These are phyloP conservation scores for Rhamnella rubrinervis DNA, from an alignment of 331 rosid genomes.

Conservation along the genomic window DNA sequence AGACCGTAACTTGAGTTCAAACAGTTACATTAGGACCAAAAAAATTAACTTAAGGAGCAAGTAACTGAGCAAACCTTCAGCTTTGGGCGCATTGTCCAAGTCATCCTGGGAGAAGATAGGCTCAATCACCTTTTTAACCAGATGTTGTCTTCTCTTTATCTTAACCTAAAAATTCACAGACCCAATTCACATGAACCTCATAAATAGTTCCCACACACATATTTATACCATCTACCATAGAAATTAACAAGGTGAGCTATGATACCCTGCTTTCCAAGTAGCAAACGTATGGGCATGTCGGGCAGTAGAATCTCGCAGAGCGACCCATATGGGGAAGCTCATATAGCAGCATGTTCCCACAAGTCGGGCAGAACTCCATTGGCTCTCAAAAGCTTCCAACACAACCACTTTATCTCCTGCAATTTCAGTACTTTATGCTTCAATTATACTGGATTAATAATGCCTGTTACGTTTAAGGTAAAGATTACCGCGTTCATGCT, in stretches of 20 bases:
- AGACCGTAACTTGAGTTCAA: background rate
- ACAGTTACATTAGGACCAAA: background rate
- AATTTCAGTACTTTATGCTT: background rate
- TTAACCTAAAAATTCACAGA: conserved; percentile 33
- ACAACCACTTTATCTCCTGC: conserved; percentile 3
- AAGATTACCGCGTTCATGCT: too few species aligned
- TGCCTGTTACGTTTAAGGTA: too few species aligned
- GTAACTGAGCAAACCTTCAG: conserved; percentile 41
- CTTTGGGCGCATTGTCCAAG: conserved; percentile 52
- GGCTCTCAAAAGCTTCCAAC: conserved; percentile 6
- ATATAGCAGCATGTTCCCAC: conserved; percentile 57
- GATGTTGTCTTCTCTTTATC: conserved; percentile 57
- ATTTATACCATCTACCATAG: background rate
- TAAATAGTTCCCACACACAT: background rate
- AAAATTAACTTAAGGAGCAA: background rate
- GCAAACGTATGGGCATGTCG: conserved; percentile 62
- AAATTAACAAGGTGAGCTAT: background rate
- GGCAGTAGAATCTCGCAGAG: conserved; percentile 54
- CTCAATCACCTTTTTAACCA: conserved; percentile 58
- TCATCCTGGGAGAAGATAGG: conserved; percentile 55
- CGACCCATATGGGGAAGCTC: conserved; percentile 48
- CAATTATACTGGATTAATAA: background rate
- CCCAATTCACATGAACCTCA: background rate
- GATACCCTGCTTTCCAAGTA: conserved; percentile 37
- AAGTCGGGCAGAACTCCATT: conserved; percentile 74